Evolutionary conservation across 345 rosid genomes (phyloP).

Genomic region (Xanthoceras sorbifolium): DNA sequence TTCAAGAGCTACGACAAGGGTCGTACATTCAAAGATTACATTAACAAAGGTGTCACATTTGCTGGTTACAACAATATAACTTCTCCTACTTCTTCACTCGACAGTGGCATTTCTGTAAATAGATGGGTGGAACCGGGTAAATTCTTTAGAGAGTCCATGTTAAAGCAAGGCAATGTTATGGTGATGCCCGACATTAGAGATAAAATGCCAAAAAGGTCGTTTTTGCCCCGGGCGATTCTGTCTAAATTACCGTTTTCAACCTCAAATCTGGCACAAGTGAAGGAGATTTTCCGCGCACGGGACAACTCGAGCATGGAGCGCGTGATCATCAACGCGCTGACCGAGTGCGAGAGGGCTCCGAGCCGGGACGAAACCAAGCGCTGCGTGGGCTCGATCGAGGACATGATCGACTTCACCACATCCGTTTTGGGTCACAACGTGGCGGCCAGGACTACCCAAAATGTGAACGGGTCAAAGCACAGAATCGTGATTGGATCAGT

Average conservation of each 20-base stretch:
- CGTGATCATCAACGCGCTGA: conserved; percentile 40
- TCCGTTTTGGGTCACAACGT: conserved; percentile 45
- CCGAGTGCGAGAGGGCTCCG: conserved; percentile 65
- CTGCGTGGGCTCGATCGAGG: conserved; percentile 66
- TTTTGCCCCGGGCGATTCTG: conserved; percentile 56
- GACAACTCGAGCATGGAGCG: conserved; percentile 50
- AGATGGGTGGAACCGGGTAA: conserved; percentile 64
- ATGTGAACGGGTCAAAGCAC: conserved; percentile 44
- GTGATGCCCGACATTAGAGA: conserved; percentile 69
- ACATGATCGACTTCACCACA: conserved; percentile 68
- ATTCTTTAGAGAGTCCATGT: conserved; percentile 59
- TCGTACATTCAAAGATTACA: conserved; percentile 46
- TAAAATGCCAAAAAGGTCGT: conserved; percentile 73
- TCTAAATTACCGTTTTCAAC: conserved; percentile 61
- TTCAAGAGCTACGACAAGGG: conserved; percentile 47
- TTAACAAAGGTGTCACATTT: conserved; percentile 46
- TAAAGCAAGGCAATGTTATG: conserved; percentile 55
- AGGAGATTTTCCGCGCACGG: conserved; percentile 39
- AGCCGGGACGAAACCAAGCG: conserved; percentile 68
- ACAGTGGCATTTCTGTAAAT: conserved; percentile 22
- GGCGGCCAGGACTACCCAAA: conserved; percentile 48
- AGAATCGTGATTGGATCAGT: conserved; percentile 50
- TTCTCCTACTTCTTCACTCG: not conserved
- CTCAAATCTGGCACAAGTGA: conserved; percentile 23
- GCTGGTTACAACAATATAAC: conserved; percentile 39